Base-by-base conservation (phyloP, 768 basidiomycete species). In the Wakefieldia striispora region DNA sequence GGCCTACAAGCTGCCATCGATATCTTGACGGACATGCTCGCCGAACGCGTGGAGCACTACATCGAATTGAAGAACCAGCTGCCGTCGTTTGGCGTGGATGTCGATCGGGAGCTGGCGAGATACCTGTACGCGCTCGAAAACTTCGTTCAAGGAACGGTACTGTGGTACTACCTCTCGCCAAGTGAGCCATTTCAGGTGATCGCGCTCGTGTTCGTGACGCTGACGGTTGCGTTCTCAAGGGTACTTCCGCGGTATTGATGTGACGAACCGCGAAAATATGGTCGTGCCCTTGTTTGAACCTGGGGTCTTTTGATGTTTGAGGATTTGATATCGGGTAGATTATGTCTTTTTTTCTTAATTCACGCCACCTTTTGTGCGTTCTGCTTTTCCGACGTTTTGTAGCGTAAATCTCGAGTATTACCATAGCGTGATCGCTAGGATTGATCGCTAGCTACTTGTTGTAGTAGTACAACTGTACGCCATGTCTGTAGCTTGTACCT, bases 81-180 rank as follows among this genome's bases (percentile, higher is more conserved):
- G 9, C 70, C 71, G 2, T 70, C 70, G 3, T 72, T 72, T 37
- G 70, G 70, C 1, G 34, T 57, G 12, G 63, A 69, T 0, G 68
- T 67, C 21, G 71, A 72, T 45, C 50, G 49, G n/a, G 70, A 71
- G 19, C 56, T 72, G 17, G 60, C 47, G 10, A 55, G 59, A n/a
- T 72, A 72, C 51, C 43, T 68, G 51, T 48, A 55, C 33, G 71
- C 71, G 5, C 51, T 72, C 13, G 70, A 72, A 46, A 70, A 71
- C 51, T 72, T 72, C 38, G 65, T 66, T 1, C 70, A 72, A 43
- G 70, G 70, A 16, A 72, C 70, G 10, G 69, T 72, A 14, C 33
- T 72, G 45, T 72, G 70, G 70, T 72, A 72, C 51, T 72, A 72
- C 38, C 61, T 71, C 14, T 71, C 70, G 50, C 71, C 71, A 26